These are phyloP conservation scores for Sisymbrium altissimum DNA, from an alignment of 345 rosid genomes.

Conservation along the genomic window DNA sequence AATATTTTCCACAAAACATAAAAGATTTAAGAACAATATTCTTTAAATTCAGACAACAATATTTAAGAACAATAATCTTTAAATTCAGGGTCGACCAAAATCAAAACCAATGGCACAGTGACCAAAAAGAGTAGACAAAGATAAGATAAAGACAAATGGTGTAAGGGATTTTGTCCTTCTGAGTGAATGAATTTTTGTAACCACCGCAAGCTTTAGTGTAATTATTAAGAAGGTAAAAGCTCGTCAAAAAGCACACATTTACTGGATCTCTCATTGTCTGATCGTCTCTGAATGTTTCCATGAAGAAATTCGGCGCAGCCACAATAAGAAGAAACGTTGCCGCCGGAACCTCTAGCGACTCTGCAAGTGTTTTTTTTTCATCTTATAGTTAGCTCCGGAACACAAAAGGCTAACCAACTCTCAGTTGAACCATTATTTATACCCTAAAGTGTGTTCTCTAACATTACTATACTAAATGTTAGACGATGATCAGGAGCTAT, in stretches of 20 bases:
- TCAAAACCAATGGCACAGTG: not conserved
- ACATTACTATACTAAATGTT: not conserved
- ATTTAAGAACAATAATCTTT: no score
- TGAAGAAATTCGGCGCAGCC: slow-evolving; percentile 51
- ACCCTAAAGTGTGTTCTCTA: not conserved
- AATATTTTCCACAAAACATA: no score
- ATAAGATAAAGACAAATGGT: slow-evolving; percentile 60
- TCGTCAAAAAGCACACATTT: slow-evolving; percentile 43
- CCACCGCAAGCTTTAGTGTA: slow-evolving; percentile 79
- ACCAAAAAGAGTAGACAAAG: slow-evolving; percentile 58
- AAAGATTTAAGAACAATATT: no score
- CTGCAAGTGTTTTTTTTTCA: slow-evolving; percentile 33
- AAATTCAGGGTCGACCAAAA: not conserved
- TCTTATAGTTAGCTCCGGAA: not conserved
- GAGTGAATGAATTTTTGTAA: slow-evolving; percentile 66
- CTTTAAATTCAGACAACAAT: no score
- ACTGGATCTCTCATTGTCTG: slow-evolving; percentile 11
- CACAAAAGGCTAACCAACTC: not conserved
- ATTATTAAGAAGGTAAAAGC: slow-evolving; percentile 52
- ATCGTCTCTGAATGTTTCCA: slow-evolving; percentile 40
- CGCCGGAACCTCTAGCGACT: slow-evolving; percentile 60
- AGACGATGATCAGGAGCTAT: no score
- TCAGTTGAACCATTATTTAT: not conserved
- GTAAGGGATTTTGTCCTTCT: slow-evolving; percentile 60
- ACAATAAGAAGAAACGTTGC: slow-evolving; percentile 55